These are phyloP conservation scores for Areca catechu DNA, from an alignment of 176 grass and related monocot genomes.

Conservation along the genomic window DNA sequence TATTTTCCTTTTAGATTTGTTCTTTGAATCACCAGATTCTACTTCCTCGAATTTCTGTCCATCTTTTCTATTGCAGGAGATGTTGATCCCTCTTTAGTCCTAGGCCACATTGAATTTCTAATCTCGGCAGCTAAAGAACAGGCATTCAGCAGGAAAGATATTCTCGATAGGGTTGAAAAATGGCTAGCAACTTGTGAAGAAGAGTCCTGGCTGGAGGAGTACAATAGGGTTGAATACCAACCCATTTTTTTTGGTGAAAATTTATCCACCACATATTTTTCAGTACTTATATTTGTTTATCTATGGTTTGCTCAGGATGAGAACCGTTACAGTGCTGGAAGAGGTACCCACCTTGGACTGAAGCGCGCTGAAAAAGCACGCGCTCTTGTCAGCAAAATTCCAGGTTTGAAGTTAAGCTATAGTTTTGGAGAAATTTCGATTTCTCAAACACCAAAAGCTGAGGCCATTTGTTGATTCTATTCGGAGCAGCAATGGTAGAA, in stretches of 20 bases:
- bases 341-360: slow-evolving; percentile 51
- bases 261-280: no score
- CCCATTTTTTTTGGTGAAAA: not conserved
- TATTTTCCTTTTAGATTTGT: no score
- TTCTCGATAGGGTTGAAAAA: slow-evolving; percentile 58
- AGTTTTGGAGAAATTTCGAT: not conserved
- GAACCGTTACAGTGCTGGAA: slow-evolving; percentile 64
- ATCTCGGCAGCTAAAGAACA: slow-evolving; percentile 59
- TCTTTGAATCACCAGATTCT: not conserved
- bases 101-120: slow-evolving; percentile 58
- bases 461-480: not conserved
- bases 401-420: slow-evolving; percentile 25
- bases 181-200: slow-evolving; percentile 59
- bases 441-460: no score
- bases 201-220: slow-evolving; percentile 86
- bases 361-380: slow-evolving; percentile 76
- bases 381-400: slow-evolving; percentile 59
- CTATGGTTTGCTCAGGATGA: slow-evolving; percentile 33
- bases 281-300: no score
- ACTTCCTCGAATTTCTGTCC: not conserved
- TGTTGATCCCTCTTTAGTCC: slow-evolving; percentile 31
- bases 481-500: slow-evolving; percentile 54
- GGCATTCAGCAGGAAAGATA: slow-evolving; percentile 67
- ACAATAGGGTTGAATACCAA: slow-evolving; percentile 32
- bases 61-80: slow-evolving; percentile 23